These are phyloP conservation scores for Pachysolen tannophilus DNA, from an alignment of 805 yeast genomes.

Conservation along the genomic window DNA sequence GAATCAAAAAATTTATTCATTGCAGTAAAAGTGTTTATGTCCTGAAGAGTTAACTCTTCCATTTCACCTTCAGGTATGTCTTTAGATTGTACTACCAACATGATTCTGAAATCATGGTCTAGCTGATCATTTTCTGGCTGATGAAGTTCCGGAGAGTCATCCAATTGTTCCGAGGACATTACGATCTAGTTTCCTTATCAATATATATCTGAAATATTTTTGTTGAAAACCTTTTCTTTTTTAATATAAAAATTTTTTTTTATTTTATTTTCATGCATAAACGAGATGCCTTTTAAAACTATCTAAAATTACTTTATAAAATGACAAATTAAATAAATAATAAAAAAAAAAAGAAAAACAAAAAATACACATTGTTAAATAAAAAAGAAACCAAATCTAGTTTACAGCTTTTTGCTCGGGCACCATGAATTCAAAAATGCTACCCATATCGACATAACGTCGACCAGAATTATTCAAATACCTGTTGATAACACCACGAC, in stretches of 20 bases:
- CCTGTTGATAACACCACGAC: constrained; percentile 54
- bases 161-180: no score
- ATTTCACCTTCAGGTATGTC: constrained; percentile 30
- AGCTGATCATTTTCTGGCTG: constrained; percentile 25
- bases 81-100: constrained; percentile 32
- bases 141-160: no score
- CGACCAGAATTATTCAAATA: constrained; percentile 81
- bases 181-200: no score
- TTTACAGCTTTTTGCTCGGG: background rate
- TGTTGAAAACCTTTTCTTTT: no score
- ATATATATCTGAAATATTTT: no score
- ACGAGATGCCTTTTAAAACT: no score
- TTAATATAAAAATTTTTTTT: no score
- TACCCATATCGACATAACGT: constrained; percentile 78
- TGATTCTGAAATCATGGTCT: constrained; percentile 38
- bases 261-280: no score
- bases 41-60: constrained; percentile 39
- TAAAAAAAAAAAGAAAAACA: no score
- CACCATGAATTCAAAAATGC: constrained; percentile 60
- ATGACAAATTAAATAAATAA: no score
- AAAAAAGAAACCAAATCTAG: background rate
- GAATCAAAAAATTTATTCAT: constrained; percentile 44
- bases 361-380: background rate
- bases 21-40: constrained; percentile 36
- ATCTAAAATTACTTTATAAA: no score